phyloP scores from a whole-genome alignment of 331 rosid species.

The Acacia concinna region DNA sequence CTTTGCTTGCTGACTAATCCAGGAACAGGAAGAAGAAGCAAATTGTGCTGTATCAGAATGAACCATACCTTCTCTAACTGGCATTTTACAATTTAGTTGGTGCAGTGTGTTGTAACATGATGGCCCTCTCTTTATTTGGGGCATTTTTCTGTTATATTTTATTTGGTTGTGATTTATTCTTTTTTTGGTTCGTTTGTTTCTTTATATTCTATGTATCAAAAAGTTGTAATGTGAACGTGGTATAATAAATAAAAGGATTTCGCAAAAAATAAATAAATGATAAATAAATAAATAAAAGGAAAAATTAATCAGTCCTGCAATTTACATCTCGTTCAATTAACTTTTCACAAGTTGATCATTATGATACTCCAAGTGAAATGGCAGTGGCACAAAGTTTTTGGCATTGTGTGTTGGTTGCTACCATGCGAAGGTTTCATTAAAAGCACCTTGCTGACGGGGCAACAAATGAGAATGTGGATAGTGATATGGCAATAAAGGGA shows the following conservation, averaged over 20 bases:
- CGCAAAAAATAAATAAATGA: too few species aligned
- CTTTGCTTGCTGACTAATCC: not conserved
- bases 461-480: too few species aligned
- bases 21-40: not conserved
- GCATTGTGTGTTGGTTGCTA: too few species aligned
- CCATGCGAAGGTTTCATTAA: too few species aligned
- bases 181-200: conserved; percentile 7
- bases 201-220: conserved; percentile 6
- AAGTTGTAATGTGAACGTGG: conserved; percentile 10
- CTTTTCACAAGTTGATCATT: not conserved
- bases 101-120: conserved; percentile 20
- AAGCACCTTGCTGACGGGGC: too few species aligned
- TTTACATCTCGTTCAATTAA: not conserved
- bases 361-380: too few species aligned
- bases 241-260: not conserved
- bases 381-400: too few species aligned
- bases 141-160: not conserved
- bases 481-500: not conserved
- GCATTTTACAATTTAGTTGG: conserved; percentile 17
- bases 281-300: not conserved
- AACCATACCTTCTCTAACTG: not conserved
- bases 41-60: not conserved
- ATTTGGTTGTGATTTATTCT: conserved; percentile 30
- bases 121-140: conserved; percentile 20
- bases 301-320: not conserved